Percentiles rank a stretch among this genome's conserved stretches.
Conservation (phyloP, 805 yeast species). For the Suhomyces pyralidae region DNA sequence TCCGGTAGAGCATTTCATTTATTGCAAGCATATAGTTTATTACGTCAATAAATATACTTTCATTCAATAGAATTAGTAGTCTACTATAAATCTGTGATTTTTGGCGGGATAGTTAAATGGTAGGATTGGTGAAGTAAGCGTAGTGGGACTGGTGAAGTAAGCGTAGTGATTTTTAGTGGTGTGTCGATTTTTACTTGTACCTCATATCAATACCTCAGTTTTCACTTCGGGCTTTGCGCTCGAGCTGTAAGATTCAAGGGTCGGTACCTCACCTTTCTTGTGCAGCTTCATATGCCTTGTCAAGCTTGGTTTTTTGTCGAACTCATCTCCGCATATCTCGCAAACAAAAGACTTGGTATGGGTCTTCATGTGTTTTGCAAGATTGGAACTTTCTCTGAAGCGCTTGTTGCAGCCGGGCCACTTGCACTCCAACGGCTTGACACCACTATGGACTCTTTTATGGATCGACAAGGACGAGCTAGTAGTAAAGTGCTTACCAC, state of each 20-base stretch:
- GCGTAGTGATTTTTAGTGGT: too few relatives aligned
- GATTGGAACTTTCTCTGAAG: conserved; percentile 85
- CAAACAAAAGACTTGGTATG: conserved; percentile 60
- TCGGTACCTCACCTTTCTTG: neutral
- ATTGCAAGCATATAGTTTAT: too few relatives aligned
- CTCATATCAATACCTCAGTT: neutral
- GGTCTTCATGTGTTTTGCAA: conserved; percentile 81
- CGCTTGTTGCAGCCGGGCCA: conserved; percentile 78
- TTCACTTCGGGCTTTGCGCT: neutral
- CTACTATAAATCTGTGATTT: too few relatives aligned
- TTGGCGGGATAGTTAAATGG: too few relatives aligned
- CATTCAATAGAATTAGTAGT: too few relatives aligned
- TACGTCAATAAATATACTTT: too few relatives aligned
- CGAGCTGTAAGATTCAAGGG: neutral
- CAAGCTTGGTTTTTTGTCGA: conserved; percentile 43
- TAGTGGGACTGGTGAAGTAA: too few relatives aligned
- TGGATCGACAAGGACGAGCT: conserved; percentile 82
- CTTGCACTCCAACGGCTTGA: conserved; percentile 78
- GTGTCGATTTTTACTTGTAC: too few relatives aligned
- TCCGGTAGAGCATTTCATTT: too few relatives aligned
- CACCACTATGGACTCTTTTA: conserved; percentile 83
- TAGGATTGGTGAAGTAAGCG: too few relatives aligned
- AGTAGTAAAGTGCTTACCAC: conserved; percentile 80
- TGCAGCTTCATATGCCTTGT: conserved; percentile 34
- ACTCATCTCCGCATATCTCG: conserved; percentile 49